Base-by-base conservation (phyloP, 2,329 filamentous ascomycete genomes). In the Aspergillus caelatus region DNA sequence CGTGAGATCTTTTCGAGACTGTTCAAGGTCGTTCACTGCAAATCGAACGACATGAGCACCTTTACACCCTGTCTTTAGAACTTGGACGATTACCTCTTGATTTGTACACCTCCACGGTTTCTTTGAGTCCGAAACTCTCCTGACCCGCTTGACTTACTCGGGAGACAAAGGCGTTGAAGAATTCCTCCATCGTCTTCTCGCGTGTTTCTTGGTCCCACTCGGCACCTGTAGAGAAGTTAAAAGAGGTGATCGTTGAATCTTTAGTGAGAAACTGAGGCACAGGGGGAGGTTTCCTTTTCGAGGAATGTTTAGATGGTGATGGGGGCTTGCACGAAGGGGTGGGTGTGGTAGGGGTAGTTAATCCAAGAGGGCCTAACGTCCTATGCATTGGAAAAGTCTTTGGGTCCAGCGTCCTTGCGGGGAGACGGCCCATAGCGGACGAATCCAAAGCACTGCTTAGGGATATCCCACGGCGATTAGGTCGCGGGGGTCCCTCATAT, bases 141-240 rank as follows among this genome's bases (percentile, higher is more conserved):
- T 85, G 85, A 12, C 90, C 84, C 26, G 91, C 89, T 36, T 85
- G 85, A 63, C 88, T 88, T 74, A 97, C 88, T 67, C 91, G 89
- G 62, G 89, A 85, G 72, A 90, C 90, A 65, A 98, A 83, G 63
- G 85, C 83, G 55, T 86, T 84, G 74, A 93, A 93, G 71, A 94
- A 85, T 21, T 84, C 82, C 71, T 96, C 92, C 79, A 97, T 89
- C 64, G 88, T 86, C 66, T 89, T 88, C 69, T 97, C 85, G 67
- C 90, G 88, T 65, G 87, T 87, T 70, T 93, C 89, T 68, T 93
- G 88, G 75, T 97, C 93, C 85, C 90, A 94, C 36, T 74, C 74
- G 59, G 68, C 65, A 61, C 72, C 75, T 77, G 70, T 59, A 70
- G 55, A 63, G 65, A 60, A 67, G 72, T 77, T 70, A 77, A 75